Conservation (phyloP, 75 land plant genomes). For the Picea sitchensis region DNA sequence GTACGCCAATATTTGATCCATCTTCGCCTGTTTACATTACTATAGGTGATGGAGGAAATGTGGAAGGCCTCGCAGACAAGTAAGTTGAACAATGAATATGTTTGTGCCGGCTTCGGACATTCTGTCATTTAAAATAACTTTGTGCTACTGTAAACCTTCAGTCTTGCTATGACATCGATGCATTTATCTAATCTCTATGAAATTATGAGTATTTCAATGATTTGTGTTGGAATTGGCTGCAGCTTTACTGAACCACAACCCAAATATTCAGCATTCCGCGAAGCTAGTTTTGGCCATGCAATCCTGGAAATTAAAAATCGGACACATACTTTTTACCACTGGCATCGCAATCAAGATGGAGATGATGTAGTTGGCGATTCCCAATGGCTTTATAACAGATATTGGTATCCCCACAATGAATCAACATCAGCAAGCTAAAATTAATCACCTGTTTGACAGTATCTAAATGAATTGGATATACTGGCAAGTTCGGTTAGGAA, state of each 20-base stretch:
- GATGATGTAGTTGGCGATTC: constrained; percentile 58
- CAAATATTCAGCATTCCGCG: constrained; percentile 73
- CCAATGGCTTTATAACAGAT: constrained; percentile 47
- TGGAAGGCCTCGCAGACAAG: constrained; percentile 72
- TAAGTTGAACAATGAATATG: constrained; percentile 17
- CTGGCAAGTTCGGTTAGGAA: no score
- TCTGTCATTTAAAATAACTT: not conserved
- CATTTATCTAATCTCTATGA: no score
- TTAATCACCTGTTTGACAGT: no score
- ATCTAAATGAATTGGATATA: no score
- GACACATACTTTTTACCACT: constrained; percentile 72
- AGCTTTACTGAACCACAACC: constrained; percentile 85
- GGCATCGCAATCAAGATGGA: constrained; percentile 85
- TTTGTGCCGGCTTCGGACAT: not conserved
- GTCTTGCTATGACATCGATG: not conserved
- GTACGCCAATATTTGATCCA: constrained; percentile 39
- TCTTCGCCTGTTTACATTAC: constrained; percentile 70
- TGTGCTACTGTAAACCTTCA: no score
- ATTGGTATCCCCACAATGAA: constrained; percentile 23
- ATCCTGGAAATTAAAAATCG: constrained; percentile 70
- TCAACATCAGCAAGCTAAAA: not conserved
- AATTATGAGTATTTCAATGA: not conserved
- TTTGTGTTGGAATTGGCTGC: constrained; percentile 9
- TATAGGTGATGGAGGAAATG: constrained; percentile 88
- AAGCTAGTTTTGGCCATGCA: constrained; percentile 91